Evolutionary conservation across 2,329 filamentous ascomycete species (phyloP).

Genomic region (Aquanectria penicillioides): DNA sequence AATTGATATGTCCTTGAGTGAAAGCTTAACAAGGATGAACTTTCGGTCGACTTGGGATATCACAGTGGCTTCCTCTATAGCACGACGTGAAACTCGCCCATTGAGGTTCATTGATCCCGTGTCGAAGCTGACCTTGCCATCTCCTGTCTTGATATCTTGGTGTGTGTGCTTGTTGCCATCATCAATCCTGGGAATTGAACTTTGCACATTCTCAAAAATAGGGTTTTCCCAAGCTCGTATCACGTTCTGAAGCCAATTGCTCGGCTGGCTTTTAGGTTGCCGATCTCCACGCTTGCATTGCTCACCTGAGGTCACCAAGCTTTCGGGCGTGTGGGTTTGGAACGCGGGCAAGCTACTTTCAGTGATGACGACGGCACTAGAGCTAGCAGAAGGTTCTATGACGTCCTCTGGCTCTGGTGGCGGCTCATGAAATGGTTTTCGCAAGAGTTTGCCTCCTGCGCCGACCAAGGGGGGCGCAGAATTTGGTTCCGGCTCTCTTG

Average conservation of each 20-base stretch:
- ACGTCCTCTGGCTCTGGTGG: conserved; percentile 25
- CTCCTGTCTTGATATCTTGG: conserved; percentile 9
- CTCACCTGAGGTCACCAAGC: background rate
- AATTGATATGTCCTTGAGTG: conserved; percentile 29
- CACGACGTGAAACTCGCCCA: conserved; percentile 68
- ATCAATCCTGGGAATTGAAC: conserved; percentile 55
- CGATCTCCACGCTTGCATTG: conserved; percentile 1
- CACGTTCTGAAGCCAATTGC: conserved; percentile 68
- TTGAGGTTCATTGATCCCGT: conserved; percentile 42
- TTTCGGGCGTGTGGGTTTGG: background rate
- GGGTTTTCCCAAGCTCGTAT: conserved; percentile 79
- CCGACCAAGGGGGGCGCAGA: conserved; percentile 48
- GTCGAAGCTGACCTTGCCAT: conserved; percentile 42
- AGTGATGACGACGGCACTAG: background rate
- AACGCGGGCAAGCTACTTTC: background rate
- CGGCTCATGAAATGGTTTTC: conserved; percentile 56
- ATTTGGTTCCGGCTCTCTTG: conserved; percentile 6
- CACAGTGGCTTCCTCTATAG: conserved; percentile 69
- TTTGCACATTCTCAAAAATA: conserved; percentile 67
- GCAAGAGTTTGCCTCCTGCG: conserved; percentile 52
- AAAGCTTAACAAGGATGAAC: conserved; percentile 79
- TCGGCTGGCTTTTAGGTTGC: conserved; percentile 31
- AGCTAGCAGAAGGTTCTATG: background rate
- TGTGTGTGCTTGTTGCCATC: conserved; percentile 8
- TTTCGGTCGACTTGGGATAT: conserved; percentile 90